Evolutionary conservation across 225 moss, liverwort and hornwort species (phyloP), one percentile per base, ranked within the genome.

Genomic region (Thuidium tamariscinum): DNA sequence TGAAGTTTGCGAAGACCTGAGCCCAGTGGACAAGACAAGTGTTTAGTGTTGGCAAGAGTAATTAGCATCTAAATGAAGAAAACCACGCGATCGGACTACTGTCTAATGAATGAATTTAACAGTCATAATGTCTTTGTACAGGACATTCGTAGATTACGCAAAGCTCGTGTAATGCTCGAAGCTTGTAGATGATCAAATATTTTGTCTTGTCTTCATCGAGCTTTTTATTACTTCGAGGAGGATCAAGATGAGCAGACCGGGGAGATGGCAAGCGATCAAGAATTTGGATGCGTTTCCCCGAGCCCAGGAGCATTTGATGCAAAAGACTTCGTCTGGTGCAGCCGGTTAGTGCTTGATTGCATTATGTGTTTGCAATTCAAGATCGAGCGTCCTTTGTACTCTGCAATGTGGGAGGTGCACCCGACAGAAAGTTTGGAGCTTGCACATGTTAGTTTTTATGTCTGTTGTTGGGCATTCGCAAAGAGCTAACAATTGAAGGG

Each of bases 221-320:
- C 52, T 46, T 85, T 77, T 44, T 46, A 85, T 68, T 79, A 21
- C 82, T 83, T 85, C 62, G 49, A 86, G 52, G 57, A 77, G 37
- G 73, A 61, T 78, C 73, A 84, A 73, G 73, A 86, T 81, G 85
- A 87, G 80, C 88, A 95, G 85, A 71, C 37, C 73, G 64, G 92
- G 89, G 75, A 95, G 83, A 90, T 91, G 91, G 85, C 94, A 95
- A 84, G 44, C 86, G 81, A 85, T 98, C 87, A 96, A 91, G 86
- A 95, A 88, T 83, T 59, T 95, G 79, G 96, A 98, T 93, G 98
- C 96, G 32, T 97, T 97, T 84, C 98, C 96, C 23, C 92, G 95
- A 88, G 91, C 97, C 30, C 93, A 98, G 87, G 97, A 97, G 65
- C 98, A 98, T 89, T 93, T 98, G 89, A 86, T 89, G 83, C 94